Base-by-base conservation (phyloP, 2,329 filamentous ascomycete genomes). In the Reticulascus tulasneorum region DNA sequence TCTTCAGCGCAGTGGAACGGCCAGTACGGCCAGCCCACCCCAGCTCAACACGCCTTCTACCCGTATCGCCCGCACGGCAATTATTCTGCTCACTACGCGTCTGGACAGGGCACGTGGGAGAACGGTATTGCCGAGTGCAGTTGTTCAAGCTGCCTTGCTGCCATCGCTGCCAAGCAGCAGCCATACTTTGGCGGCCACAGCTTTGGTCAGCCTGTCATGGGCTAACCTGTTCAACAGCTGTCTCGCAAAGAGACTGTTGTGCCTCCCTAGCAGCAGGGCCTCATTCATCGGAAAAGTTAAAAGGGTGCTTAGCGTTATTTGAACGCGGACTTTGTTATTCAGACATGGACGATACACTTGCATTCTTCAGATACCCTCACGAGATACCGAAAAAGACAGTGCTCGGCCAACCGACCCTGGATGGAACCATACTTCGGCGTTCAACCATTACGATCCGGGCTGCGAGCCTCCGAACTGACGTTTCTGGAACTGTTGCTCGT, bases 171-270 rank as follows among this genome's bases (percentile, higher is more conserved):
- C 48, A 74, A 75, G 54, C 60, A 67, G 10, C 50, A 58, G 5
- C 53, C 63, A 1, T 77, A 76, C 53, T 73, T 77, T 41, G 55
- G 62, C 31, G 50, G 63, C 16, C 67, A 72, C 35, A 58, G 55
- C 26, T 78, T 75, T 37, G 65, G 69, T 19, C 75, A 78, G 51
- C 59, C 75, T 11, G 75, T 79, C 12, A 68, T 77, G 54, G 74
- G 75, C 35, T 75, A 52, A 63, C 33, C 18, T n/a, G 15, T n/a
- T 16, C 7, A 26, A 18, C 27, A 12, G 31, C 20, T 12, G 21
- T 16, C 9, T 22, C 29, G 10, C 8, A 20, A 9, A 7, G 5
- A 13, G 10, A 23, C 18, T 33, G 16, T 33, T 12, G n/a, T 33
- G 25, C 23, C 34, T 23, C 23, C 21, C 35, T n/a, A 22, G n/a